These are phyloP conservation scores for Aspergillus incahuasiensis DNA, from an alignment of 495 filamentous ascomycete species.

Conservation along the genomic window DNA sequence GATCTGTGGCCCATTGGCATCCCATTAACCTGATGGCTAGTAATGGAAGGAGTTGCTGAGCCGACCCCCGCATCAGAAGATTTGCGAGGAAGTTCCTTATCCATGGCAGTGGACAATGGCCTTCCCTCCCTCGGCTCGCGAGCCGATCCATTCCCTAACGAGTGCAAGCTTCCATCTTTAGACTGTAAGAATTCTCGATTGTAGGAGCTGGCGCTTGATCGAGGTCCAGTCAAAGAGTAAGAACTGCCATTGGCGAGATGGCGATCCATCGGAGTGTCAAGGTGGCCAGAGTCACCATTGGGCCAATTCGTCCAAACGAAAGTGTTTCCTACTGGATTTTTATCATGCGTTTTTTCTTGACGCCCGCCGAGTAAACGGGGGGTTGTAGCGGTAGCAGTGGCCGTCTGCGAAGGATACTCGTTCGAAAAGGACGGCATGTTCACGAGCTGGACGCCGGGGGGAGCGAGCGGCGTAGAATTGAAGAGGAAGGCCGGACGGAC, in stretches of 20 bases:
- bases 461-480: constrained; percentile 6
- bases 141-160: constrained; percentile 42
- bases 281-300: constrained; percentile 36
- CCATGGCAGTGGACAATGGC: constrained; percentile 34
- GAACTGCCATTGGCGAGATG: constrained; percentile 39
- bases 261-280: constrained; percentile 34
- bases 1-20: constrained; percentile 22
- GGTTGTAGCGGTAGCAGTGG: constrained; percentile 32
- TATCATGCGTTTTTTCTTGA: constrained; percentile 43
- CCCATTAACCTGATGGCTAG: constrained; percentile 35
- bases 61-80: constrained; percentile 31
- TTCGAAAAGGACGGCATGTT: constrained; percentile 43
- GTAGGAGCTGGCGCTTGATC: constrained; percentile 46
- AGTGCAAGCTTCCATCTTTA: constrained; percentile 50
- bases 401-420: constrained; percentile 33
- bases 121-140: constrained; percentile 39
- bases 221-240: constrained; percentile 44
- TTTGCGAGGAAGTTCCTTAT: constrained; percentile 26
- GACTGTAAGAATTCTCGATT: constrained; percentile 46
- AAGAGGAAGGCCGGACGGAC: background rate
- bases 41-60: constrained; percentile 26
- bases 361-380: constrained; percentile 37
- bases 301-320: constrained; percentile 48
- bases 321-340: constrained; percentile 42
- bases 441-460: constrained; percentile 6